Base-by-base conservation (phyloP, 805 yeast genomes). In the Kluyveromyces wickerhamii region DNA sequence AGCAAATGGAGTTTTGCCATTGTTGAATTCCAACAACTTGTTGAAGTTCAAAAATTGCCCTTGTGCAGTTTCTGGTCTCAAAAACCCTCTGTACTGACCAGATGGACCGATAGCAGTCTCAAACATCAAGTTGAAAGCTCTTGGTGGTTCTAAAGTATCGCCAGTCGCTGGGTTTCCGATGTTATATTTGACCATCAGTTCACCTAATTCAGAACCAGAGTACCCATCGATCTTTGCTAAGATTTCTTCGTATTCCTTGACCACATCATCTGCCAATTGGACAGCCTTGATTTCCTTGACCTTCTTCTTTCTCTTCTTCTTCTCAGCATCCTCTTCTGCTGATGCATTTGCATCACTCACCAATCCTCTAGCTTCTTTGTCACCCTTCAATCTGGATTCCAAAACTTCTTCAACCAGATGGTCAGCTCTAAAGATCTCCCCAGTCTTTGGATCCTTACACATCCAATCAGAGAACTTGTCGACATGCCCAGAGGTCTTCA, bases 21-120 rank as follows among this genome's bases (percentile, higher is more conserved):
- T 92, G 75, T 92, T 92, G 71, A 78, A 84, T 55, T 92, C 98
- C 52, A 86, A 74, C 54, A 92, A 72, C 65, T 89, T 94, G 69
- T 77, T 75, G 67, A 92, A 92, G 72, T 92, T 92, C 58, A 92
- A 72, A 62, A 92, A 92, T 68, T 92, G 98, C 56, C 99, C 99
- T 71, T 92, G 99, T 17, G 99, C 99, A 44, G 99, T 92, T 69
- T 92, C 99, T 42, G 99, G 99, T 65, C 99, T 79, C 57, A 92
- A 66, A 66, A 74, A 92, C 48, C 98, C 98, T 69, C 84, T 88
- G 60, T 88, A 67, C 59, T 80, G 86, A 54, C 98, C 98, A 35
- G 96, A 84, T 42, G 99, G 98, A 36, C 99, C 99, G 60, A 92
- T 94, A 38, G 95, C 95, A 40, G 99, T 92, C 66, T 89, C 97